Base-by-base conservation (phyloP, 2,329 filamentous ascomycete species). In the Sordariomycetes sp. region DNA sequence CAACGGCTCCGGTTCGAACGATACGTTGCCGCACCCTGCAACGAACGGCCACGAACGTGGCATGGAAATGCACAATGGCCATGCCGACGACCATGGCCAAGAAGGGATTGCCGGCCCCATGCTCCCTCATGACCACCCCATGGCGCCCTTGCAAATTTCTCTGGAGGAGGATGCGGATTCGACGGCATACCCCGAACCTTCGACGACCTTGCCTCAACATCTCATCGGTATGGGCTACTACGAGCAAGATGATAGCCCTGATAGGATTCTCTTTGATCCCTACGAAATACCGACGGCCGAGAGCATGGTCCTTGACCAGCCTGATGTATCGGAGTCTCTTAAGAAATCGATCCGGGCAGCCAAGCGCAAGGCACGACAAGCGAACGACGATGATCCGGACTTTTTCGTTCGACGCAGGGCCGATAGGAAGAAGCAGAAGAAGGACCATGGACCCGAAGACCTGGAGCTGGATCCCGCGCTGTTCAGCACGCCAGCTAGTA, bases 181-280 rank as follows among this genome's bases (percentile, higher is more conserved):
- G 10, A 70, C 72, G 1, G 63, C 69, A 2, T 80, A 80, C 61
- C 78, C 79, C 0, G 79, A 82, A 59, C 77, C 78, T 7, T 71
- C 76, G n/a, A 64, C 72, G 40, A 66, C 76, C 43, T 71, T 69
- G 48, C 72, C 71, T n/a, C 76, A 78, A 55, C 72, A 78, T 35
- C 79, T 76, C 67, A 71, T 83, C 61, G 81, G 81, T 18, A 79
- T 82, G 73, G 81, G 80, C 11, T 84, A 83, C 66, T 85, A 83
- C 64, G 76, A 83, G 59, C 80, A 82, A 63, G 79, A 81, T 60
- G 78, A 82, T 62, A 76, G 74, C 24, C 74, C 77, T 1, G 79
- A 83, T 65, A 80, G 73, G 64, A 84, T 84, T 65, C 66, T 84
- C 3, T 85, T 84, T 59, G 79, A 85, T 61, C 77, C 77, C 10